Base-by-base conservation (phyloP, 2,329 filamentous ascomycete species). In the Trichoderma cornu-damae region DNA sequence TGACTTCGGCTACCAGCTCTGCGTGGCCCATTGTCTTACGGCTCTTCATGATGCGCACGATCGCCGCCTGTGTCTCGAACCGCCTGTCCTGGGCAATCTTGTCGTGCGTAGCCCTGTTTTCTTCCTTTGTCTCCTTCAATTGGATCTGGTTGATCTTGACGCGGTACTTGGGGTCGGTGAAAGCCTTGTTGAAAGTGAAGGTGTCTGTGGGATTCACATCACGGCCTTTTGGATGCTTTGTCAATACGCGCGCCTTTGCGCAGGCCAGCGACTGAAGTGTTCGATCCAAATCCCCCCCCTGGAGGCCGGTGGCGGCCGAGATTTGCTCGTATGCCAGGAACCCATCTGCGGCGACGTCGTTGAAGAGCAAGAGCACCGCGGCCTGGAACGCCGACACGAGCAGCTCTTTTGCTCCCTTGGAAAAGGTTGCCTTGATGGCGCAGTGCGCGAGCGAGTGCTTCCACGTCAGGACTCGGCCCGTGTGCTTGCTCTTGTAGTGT, bases 131-230 rank as follows among this genome's bases (percentile, higher is more conserved):
- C 75, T 99, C 94, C 74, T 94, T 95, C 50, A 96, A 82, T 73
- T 99, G 94, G 65, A 99, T 94, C 73, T 96, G 93, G 75, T 97
- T 99, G 77, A 99, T 96, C 77, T 99, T 99, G 75, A 99, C 86
- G 57, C 91, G 85, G 72, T 89, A 88, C 72, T 94, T 96, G 18
- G 86, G 81, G 68, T 96, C 88, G 2, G 76, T 76, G 72, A 99
- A 99, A 14, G 70, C 70, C 43, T 80, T 73, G 74, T 96, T 96
- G 67, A 96, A 86, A 0, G 83, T 84, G 67, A 99, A 99, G 0
- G 86, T 89, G 73, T 99, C 95, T 0, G 83, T 89, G 1, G 77
- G 68, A 59, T 82, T 81, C 63, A 99, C 85, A 0, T 99, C 92
- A 55, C 86, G 84, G 52, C 89, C 87, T 71, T 89, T 91, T 34